A percentile compares a stretch with the other conserved stretches of the same genome.
Conservation (phyloP, 2,329 filamentous ascomycete genomes). For the Sporothrix mexicana region DNA sequence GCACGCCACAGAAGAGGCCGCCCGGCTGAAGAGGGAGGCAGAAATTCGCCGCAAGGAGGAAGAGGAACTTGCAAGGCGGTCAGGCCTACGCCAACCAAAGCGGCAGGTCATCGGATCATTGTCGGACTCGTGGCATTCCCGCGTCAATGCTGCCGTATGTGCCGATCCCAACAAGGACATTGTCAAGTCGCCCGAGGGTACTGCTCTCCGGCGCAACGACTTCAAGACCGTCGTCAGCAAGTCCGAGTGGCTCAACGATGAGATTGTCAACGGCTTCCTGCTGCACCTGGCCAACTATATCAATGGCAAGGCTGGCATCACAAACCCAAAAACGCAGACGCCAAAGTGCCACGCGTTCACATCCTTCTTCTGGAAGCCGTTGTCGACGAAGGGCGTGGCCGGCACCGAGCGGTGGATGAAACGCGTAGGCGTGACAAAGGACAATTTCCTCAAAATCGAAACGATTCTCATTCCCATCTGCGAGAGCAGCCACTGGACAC, state of each 20-base stretch:
- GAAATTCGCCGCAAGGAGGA: conserved; percentile 38
- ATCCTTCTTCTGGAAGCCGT: conserved; percentile 68
- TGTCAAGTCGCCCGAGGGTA: conserved; percentile 56
- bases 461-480: conserved; percentile 74
- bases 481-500: conserved; percentile 70
- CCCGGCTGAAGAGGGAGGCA: conserved; percentile 38
- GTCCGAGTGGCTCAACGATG: conserved; percentile 75
- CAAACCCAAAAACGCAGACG: conserved; percentile 51
- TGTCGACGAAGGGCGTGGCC: conserved; percentile 55
- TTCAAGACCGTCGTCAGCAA: conserved; percentile 65
- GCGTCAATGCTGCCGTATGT: conserved; percentile 47
- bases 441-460: conserved; percentile 68
- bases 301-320: conserved; percentile 62
- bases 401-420: conserved; percentile 62
- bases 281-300: conserved; percentile 64
- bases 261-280: conserved; percentile 72
- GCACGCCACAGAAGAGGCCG: conserved; percentile 38
- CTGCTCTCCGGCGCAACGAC: conserved; percentile 61
- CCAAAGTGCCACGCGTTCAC: conserved; percentile 68
- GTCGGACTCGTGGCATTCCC: conserved; percentile 47
- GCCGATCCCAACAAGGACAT: conserved; percentile 47
- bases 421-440: conserved; percentile 61
- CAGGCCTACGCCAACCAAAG: conserved; percentile 42
- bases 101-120: conserved; percentile 43
- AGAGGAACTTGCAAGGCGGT: conserved; percentile 36